Evolutionary conservation across 306 rosid species (phyloP).

Genomic region (Lathyrus oleraceus): DNA sequence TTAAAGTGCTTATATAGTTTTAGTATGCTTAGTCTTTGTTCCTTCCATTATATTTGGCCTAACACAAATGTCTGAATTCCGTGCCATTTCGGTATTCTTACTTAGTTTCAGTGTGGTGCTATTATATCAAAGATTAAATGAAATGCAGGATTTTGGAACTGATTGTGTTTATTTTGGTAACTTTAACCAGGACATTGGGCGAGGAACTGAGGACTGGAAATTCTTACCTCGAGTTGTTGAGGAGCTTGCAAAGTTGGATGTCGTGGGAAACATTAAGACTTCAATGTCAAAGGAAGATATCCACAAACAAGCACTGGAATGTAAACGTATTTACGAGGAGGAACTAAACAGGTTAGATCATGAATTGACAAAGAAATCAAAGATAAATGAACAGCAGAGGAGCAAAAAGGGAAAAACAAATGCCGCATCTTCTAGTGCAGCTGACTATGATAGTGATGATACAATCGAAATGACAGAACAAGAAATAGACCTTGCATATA

Average conservation of each 20-base stretch:
- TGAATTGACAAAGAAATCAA: slow-evolving; percentile 41
- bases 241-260: slow-evolving; percentile 67
- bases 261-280: slow-evolving; percentile 24
- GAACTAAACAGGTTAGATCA: slow-evolving; percentile 53
- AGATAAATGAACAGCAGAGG: slow-evolving; percentile 32
- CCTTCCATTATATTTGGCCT: slow-evolving; percentile 6
- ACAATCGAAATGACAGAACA: slow-evolving; percentile 90
- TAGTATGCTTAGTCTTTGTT: background rate
- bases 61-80: background rate
- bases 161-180: slow-evolving; percentile 23
- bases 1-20: slow-evolving; percentile 19
- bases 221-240: slow-evolving; percentile 76
- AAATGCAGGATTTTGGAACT: background rate
- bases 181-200: slow-evolving; percentile 55
- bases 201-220: slow-evolving; percentile 73
- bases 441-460: slow-evolving; percentile 76
- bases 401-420: slow-evolving; percentile 38
- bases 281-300: slow-evolving; percentile 69
- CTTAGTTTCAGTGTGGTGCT: slow-evolving; percentile 23
- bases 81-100: background rate
- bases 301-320: slow-evolving; percentile 56
- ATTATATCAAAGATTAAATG: slow-evolving; percentile 14
- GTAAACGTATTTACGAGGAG: slow-evolving; percentile 64
- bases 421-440: slow-evolving; percentile 26
- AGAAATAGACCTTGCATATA: slow-evolving; percentile 75